Conservation (phyloP, 2,329 filamentous ascomycete species). For the Parascedosporium putredinis region DNA sequence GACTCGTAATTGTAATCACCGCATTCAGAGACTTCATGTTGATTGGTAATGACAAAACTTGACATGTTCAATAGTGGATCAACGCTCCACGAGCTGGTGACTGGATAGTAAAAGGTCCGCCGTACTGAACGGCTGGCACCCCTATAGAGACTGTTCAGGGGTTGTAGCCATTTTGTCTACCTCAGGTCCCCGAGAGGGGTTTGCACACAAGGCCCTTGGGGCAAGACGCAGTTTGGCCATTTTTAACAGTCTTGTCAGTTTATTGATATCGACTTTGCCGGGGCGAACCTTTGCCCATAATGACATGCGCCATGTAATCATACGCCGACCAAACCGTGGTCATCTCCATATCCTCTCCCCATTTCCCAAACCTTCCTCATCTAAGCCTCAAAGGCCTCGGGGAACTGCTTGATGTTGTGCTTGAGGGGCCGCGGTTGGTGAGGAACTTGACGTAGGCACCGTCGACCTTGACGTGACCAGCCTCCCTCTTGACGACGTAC, state of each 20-base stretch:
- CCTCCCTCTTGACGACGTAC: slow-evolving; percentile 91
- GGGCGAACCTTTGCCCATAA: slow-evolving; percentile 7
- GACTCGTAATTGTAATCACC: too few relatives aligned
- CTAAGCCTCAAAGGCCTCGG: slow-evolving; percentile 69
- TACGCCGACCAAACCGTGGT: slow-evolving; percentile 8
- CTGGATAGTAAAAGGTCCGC: too few relatives aligned
- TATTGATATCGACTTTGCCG: slow-evolving; percentile 8
- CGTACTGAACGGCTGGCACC: too few relatives aligned
- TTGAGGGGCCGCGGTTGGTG: slow-evolving; percentile 80
- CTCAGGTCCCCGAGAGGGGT: not conserved
- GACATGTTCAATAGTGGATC: too few relatives aligned
- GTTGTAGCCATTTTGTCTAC: not conserved
- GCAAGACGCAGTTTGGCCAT: not conserved
- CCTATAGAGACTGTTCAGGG: not conserved
- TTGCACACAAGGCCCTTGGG: not conserved
- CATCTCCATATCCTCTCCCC: slow-evolving; percentile 17
- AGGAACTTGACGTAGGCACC: slow-evolving; percentile 99
- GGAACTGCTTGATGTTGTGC: slow-evolving; percentile 90
- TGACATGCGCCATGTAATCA: slow-evolving; percentile 8
- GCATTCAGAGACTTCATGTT: too few relatives aligned
- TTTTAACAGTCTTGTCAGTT: slow-evolving; percentile 5
- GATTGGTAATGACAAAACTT: too few relatives aligned
- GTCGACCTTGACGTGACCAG: slow-evolving; percentile 88
- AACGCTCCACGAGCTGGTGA: too few relatives aligned
- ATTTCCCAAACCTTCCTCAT: slow-evolving; percentile 16